phyloP scores from a whole-genome alignment of 208 protist genomes.

The Leishmania amazonensis region DNA sequence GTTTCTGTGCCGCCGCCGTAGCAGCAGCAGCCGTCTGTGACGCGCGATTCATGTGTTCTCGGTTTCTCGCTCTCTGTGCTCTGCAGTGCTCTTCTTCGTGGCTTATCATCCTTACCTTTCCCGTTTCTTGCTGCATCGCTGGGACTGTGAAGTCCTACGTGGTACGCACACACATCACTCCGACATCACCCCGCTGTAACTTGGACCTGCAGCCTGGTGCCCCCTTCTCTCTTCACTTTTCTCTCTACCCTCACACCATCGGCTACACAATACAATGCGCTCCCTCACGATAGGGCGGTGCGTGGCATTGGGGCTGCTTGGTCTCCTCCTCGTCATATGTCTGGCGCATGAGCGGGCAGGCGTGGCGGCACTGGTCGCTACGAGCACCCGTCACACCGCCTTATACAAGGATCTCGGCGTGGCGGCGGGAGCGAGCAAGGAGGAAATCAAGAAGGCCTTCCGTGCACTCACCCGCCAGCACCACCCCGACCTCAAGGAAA shows the following conservation, averaged over 20 bases:
- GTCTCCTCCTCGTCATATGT: slow-evolving; percentile 23
- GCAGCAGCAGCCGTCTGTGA: neutral
- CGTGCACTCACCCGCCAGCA: slow-evolving; percentile 66
- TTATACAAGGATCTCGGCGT: slow-evolving; percentile 83
- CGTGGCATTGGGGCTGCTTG: slow-evolving; percentile 16
- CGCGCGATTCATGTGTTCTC: neutral
- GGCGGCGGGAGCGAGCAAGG: slow-evolving; percentile 40
- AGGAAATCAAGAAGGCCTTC: slow-evolving; percentile 83
- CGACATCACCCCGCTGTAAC: neutral
- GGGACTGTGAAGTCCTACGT: neutral
- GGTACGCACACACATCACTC: neutral
- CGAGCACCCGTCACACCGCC: slow-evolving; percentile 28
- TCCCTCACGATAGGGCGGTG: neutral
- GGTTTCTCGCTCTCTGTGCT: slow-evolving; percentile 8
- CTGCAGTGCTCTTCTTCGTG: slow-evolving; percentile 10
- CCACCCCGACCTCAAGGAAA: slow-evolving; percentile 92
- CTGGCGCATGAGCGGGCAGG: slow-evolving; percentile 9
- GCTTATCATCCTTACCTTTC: neutral
- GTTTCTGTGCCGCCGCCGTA: neutral
- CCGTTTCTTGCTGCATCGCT: slow-evolving; percentile 9
- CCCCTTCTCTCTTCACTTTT: neutral
- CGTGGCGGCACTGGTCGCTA: slow-evolving; percentile 14
- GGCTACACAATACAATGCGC: neutral
- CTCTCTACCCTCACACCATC: neutral
- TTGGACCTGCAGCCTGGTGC: neutral